Percentiles rank a stretch among this genome's conserved stretches.
These are phyloP conservation scores for Russula olivacea DNA, from an alignment of 768 basidiomycete genomes.

Conservation along the genomic window DNA sequence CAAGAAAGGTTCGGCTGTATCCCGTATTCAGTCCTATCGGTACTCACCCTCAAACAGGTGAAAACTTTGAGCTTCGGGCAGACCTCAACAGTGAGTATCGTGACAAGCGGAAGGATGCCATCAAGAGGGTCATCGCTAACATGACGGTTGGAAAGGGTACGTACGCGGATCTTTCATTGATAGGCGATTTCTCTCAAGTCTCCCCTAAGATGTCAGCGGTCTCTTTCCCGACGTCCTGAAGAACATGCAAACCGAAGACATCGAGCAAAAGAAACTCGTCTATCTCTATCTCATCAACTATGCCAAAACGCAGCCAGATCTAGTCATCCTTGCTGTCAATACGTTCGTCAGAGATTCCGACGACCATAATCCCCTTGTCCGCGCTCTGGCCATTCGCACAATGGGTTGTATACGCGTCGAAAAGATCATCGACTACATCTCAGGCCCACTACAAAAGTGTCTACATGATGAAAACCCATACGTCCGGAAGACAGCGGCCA, in stretches of 20 bases:
- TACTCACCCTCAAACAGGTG: slow-evolving; percentile 45
- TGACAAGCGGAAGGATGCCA: slow-evolving; percentile 95
- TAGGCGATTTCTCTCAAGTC: not conserved
- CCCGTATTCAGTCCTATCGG: too few species aligned
- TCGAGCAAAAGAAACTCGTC: slow-evolving; percentile 99
- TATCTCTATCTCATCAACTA: slow-evolving; percentile 99
- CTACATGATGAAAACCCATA: slow-evolving; percentile 96
- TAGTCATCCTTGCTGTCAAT: slow-evolving; percentile 97
- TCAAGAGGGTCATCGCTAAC: slow-evolving; percentile 94
- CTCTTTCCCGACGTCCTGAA: slow-evolving; percentile 98
- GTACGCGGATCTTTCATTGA: slow-evolving; percentile 18
- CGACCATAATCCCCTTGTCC: slow-evolving; percentile 93
- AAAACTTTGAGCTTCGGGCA: slow-evolving; percentile 94
- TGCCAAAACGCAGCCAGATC: slow-evolving; percentile 96
- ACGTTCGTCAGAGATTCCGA: slow-evolving; percentile 98
- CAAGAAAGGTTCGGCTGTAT: slow-evolving; percentile 25
- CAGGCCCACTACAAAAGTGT: slow-evolving; percentile 87
- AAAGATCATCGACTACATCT: slow-evolving; percentile 99
- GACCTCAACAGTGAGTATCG: slow-evolving; percentile 97
- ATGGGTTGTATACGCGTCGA: slow-evolving; percentile 97
- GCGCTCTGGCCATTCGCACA: slow-evolving; percentile 93
- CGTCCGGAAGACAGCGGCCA: slow-evolving; percentile 94
- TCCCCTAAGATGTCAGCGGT: slow-evolving; percentile 71
- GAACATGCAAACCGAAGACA: slow-evolving; percentile 99
- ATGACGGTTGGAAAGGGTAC: slow-evolving; percentile 98